These are phyloP conservation scores for Cyclotella sp. DNA, from an alignment of 108 stramenopile genomes.

Conservation along the genomic window DNA sequence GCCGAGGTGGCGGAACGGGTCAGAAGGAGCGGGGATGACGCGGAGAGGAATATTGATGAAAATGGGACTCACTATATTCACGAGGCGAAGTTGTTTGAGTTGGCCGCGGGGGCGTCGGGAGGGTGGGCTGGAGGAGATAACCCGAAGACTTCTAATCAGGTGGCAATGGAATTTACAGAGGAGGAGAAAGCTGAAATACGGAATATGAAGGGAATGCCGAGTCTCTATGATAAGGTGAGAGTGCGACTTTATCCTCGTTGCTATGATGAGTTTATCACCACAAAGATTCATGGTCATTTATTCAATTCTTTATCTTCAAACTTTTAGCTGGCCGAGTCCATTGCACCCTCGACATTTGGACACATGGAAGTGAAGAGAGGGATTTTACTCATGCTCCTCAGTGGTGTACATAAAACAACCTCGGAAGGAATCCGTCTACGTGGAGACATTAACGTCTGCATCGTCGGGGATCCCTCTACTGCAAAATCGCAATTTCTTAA, in stretches of 20 bases:
- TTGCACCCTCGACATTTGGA: constrained; percentile 96
- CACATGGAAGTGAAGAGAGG: constrained; percentile 97
- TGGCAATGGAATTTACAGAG: constrained; percentile 86
- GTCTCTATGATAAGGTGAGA: constrained; percentile 71
- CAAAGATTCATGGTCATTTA: neutral
- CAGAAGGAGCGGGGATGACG: constrained; percentile 35
- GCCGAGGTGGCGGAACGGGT: constrained; percentile 58
- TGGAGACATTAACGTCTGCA: constrained; percentile 98
- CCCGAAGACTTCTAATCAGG: constrained; percentile 79
- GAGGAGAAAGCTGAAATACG: constrained; percentile 90
- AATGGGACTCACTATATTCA: constrained; percentile 2
- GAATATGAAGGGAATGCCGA: constrained; percentile 71
- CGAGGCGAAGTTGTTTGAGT: constrained; percentile 33
- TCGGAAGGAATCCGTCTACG: constrained; percentile 96
- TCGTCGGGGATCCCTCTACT: constrained; percentile 98
- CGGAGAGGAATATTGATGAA: neutral
- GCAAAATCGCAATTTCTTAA: constrained; percentile 98
- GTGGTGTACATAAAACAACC: constrained; percentile 97
- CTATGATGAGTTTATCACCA: neutral
- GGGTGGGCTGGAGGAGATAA: constrained; percentile 36
- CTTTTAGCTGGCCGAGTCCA: constrained; percentile 79
- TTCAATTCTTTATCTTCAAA: neutral
- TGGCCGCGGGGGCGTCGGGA: constrained; percentile 36
- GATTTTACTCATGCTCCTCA: constrained; percentile 94
- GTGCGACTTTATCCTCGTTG: neutral